These are phyloP conservation scores for Hygrophoropsis aurantiaca DNA, from an alignment of 768 basidiomycete genomes.

Conservation along the genomic window DNA sequence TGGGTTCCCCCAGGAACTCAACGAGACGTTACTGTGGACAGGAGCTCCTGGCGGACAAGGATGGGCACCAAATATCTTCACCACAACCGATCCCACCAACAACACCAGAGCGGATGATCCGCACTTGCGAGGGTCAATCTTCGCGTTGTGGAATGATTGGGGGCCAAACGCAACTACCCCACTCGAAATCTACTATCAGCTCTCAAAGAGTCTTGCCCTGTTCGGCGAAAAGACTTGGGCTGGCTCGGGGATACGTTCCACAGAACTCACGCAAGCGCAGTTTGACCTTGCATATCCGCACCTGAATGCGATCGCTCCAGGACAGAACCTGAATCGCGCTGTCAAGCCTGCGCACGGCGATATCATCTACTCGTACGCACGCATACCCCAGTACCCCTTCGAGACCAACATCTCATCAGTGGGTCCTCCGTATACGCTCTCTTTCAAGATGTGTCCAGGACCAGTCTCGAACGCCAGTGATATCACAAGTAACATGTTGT, in stretches of 20 bases:
- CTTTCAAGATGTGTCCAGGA: conserved; percentile 37
- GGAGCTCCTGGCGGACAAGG: conserved; percentile 29
- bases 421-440: conserved; percentile 44
- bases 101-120: conserved; percentile 29
- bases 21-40: conserved; percentile 28
- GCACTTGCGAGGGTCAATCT: conserved; percentile 33
- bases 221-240: conserved; percentile 46
- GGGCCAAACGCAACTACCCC: conserved; percentile 46
- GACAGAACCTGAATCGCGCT: conserved; percentile 43
- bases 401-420: conserved; percentile 35
- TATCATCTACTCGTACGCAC: conserved; percentile 28
- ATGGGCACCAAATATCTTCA: conserved; percentile 39
- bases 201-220: conserved; percentile 39
- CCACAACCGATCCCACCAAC: conserved; percentile 24
- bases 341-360: conserved; percentile 27
- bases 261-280: conserved; percentile 32
- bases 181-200: conserved; percentile 43
- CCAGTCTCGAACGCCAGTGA: conserved; percentile 12
- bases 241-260: conserved; percentile 35
- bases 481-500: conserved; percentile 22
- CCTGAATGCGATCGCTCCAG: conserved; percentile 39
- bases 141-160: conserved; percentile 45
- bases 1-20: conserved; percentile 33
- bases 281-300: conserved; percentile 36
- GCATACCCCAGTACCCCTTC: conserved; percentile 17